Evolutionary conservation across 2,329 filamentous ascomycete species (phyloP).

Genomic region (Apiospora marii): DNA sequence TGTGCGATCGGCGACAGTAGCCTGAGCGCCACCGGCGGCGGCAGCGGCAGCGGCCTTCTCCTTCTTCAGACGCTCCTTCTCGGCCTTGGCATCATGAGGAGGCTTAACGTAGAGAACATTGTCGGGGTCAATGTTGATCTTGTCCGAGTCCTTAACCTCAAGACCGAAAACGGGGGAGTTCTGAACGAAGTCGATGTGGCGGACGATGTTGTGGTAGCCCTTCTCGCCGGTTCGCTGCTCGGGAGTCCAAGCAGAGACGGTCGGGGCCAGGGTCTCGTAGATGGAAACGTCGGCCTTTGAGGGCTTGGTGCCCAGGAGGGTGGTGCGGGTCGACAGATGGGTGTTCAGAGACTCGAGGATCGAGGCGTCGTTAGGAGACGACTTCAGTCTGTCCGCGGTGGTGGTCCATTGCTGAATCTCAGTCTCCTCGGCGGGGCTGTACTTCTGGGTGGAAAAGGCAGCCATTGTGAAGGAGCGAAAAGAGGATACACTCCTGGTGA

Average conservation of each 20-base stretch:
- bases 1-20: conserved; percentile 64
- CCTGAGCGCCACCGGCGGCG: conserved; percentile 55
- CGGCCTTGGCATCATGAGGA: conserved; percentile 87
- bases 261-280: conserved; percentile 79
- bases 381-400: conserved; percentile 74
- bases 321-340: conserved; percentile 88
- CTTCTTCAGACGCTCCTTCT: conserved; percentile 97
- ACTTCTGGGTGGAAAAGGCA: conserved; percentile 71
- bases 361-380: conserved; percentile 66
- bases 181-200: conserved; percentile 93
- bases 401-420: conserved; percentile 91
- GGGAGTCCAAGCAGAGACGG: conserved; percentile 79
- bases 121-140: conserved; percentile 79
- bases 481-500: conserved; percentile 45
- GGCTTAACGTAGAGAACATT: conserved; percentile 89
- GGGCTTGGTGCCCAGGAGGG: conserved; percentile 87
- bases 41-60: conserved; percentile 76
- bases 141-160: conserved; percentile 73
- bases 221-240: conserved; percentile 91
- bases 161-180: conserved; percentile 81
- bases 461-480: conserved; percentile 66
- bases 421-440: conserved; percentile 80
- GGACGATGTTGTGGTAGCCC: conserved; percentile 89
- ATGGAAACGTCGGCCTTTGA: conserved; percentile 86
- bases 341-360: conserved; percentile 83